Conservation (phyloP, 805 yeast genomes). For the Lipomyces chichibuensis region DNA sequence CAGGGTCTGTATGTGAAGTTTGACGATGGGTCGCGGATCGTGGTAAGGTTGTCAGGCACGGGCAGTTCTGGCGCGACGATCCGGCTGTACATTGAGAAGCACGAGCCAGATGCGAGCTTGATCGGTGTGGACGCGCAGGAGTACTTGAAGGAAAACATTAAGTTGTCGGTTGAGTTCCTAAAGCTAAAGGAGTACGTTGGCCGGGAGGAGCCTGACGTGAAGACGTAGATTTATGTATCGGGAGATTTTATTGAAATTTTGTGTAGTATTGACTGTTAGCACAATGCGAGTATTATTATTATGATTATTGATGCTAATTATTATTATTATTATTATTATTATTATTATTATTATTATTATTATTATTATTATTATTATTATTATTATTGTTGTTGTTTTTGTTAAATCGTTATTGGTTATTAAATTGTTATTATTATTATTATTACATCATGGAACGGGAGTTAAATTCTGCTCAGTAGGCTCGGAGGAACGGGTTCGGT, state of each 20-base stretch:
- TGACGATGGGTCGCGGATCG: conserved; percentile 78
- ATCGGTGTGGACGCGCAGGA: conserved; percentile 61
- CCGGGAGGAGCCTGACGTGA: conserved; percentile 85
- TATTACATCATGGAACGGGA: too few relatives aligned
- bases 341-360: neutral
- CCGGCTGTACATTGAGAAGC: conserved; percentile 86
- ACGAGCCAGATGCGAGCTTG: conserved; percentile 60
- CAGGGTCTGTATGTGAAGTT: conserved; percentile 89
- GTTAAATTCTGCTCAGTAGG: neutral
- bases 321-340: too few relatives aligned
- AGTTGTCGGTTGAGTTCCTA: conserved; percentile 66
- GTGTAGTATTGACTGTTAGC: neutral
- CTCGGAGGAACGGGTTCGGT: neutral
- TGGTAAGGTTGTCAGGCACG: conserved; percentile 92
- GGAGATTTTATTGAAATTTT: neutral
- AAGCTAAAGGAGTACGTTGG: conserved; percentile 74
- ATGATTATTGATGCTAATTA: too few relatives aligned
- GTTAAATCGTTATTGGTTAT: too few relatives aligned
- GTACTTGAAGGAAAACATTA: conserved; percentile 65
- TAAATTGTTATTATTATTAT: too few relatives aligned
- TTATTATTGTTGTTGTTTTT: too few relatives aligned
- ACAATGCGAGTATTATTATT: neutral
- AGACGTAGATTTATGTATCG: conserved; percentile 53
- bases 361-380: too few relatives aligned
- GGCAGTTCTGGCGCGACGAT: conserved; percentile 98